Evolutionary conservation across 306 rosid genomes (phyloP).

Genomic region (Quercus berberidifolia): DNA sequence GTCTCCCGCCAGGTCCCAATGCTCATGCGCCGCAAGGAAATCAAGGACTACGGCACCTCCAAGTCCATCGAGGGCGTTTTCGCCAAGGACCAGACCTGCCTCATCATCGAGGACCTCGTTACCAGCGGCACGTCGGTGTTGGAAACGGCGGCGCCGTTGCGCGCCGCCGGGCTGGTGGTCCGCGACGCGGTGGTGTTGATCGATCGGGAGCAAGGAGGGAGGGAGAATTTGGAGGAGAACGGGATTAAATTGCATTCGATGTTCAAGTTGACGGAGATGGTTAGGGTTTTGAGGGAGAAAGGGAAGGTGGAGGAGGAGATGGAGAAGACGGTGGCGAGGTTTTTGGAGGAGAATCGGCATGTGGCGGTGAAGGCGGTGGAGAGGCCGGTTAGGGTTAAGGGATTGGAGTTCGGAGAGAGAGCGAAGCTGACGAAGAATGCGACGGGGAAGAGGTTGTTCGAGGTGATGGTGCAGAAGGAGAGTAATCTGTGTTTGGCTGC

Average conservation of each 20-base stretch:
- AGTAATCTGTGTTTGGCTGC: conserved; percentile 88
- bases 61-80: conserved; percentile 78
- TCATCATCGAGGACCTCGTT: conserved; percentile 80
- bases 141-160: conserved; percentile 75
- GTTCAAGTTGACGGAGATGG: conserved; percentile 70
- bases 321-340: conserved; percentile 47
- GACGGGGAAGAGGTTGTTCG: conserved; percentile 73
- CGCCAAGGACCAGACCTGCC: conserved; percentile 51
- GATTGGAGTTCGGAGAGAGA: conserved; percentile 60
- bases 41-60: conserved; percentile 86
- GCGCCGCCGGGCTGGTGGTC: conserved; percentile 68
- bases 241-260: conserved; percentile 67
- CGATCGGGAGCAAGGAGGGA: conserved; percentile 86
- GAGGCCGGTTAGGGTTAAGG: conserved; percentile 45
- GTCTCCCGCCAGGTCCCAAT: conserved; percentile 53
- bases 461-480: conserved; percentile 76
- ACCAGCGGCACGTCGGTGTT: conserved; percentile 82
- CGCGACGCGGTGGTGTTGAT: conserved; percentile 79
- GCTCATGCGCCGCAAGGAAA: conserved; percentile 95
- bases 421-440: conserved; percentile 71
- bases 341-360: conserved; percentile 74
- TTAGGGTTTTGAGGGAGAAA: conserved; percentile 64
- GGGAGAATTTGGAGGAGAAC: conserved; percentile 75
- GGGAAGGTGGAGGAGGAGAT: conserved; percentile 70
- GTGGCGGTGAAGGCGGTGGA: conserved; percentile 51